Base-by-base conservation (phyloP, 371 early-diverging fungal genomes). In the Saksenaea oblongispora region DNA sequence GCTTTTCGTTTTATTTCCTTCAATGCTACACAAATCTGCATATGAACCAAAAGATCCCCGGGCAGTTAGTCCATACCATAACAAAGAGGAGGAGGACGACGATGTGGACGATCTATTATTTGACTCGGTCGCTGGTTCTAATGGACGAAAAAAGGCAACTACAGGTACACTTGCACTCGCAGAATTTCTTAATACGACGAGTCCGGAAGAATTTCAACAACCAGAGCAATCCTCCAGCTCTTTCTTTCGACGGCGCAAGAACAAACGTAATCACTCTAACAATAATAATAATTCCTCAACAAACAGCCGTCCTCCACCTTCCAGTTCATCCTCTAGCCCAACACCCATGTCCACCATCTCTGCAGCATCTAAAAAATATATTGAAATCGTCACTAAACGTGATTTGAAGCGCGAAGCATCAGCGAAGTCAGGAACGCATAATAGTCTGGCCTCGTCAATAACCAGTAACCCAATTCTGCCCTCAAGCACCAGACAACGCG, bases 1-100 rank as follows among this genome's bases (percentile, higher is more conserved):
- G 47, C 54, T 17, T 61, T 34, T 39, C 10, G 15, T 3, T 17
- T 34, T 24, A 18, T 51, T n/a, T 31, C 5, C 53, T 59, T 11
- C 22, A 44, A 66, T 69, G 67, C 63, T 59, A 27, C 59, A 65
- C 36, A 67, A 61, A 34, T 56, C 59, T 34, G 58, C 67, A 4
- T 69, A 65, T 64, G 72, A 74, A 62, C 75, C 75, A 26, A 78
- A 78, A 58, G 69, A 69, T 53, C 65, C 75, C 47, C 57, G 71
- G 34, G 64, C 63, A 5, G 31, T 60, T 17, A 47, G 51, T 39
- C 51, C 42, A 28, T 61, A 57, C 27, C 59, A 68, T 1, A 42
- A 62, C 44, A 55, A 65, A 41, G 64, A 71, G n/a, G 63, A 62
- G 24, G 66, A 72, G 41, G 64, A 65, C 28, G 37, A 42, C 14